Base-by-base conservation (phyloP, 1,284 basidiomycete genomes). In the Irpex lacteus region DNA sequence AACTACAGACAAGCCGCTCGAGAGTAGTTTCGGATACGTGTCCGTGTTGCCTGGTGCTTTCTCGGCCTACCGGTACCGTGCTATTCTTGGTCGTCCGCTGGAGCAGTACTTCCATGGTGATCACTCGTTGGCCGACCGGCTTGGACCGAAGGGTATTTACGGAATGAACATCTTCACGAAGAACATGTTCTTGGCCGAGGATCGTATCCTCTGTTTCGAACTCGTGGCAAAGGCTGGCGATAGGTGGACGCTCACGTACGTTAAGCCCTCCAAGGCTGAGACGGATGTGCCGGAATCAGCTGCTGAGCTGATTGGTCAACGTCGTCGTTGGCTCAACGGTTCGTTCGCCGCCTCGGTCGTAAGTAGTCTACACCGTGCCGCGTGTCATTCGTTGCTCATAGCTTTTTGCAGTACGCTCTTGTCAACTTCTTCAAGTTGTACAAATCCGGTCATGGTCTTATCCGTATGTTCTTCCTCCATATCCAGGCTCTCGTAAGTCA, bases 91-190 rank as follows among this genome's bases (percentile, higher is more conserved):
- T 1, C 84, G 93, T 7, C 96, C 97, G 4, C 84, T 99, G 32
- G 92, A 97, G 72, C 96, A 98, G 75, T 98, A 98, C 80, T 98
- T 98, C 84, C 96, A 98, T 72, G 97, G 97, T 70, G 97, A 99
- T 74, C 96, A 98, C 75, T 95, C 94, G 0, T 80, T 96, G 72
- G 95, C 96, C 18, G 94, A 96, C 69, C 89, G 96, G 62, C 85
- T 98, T 44, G 97, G 96, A 18, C 83, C 89, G 52, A 98, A 98
- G 80, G 97, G 96, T 78, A 92, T 98, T 63, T 90, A 98, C 69
- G 95, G 96, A 40, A 98, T 98, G 97, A 91, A 92, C 76, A 99
- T 99, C 72, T 98, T 98, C 81, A 96, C 94, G 40, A 94, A 94
- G 79, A 96, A 96, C 81, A 96, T 93, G 92, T 94, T 93, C 80